Percentiles rank a stretch among this genome's conserved stretches.
Conservation (phyloP, 805 yeast species). For the Myxozyma monticola region DNA sequence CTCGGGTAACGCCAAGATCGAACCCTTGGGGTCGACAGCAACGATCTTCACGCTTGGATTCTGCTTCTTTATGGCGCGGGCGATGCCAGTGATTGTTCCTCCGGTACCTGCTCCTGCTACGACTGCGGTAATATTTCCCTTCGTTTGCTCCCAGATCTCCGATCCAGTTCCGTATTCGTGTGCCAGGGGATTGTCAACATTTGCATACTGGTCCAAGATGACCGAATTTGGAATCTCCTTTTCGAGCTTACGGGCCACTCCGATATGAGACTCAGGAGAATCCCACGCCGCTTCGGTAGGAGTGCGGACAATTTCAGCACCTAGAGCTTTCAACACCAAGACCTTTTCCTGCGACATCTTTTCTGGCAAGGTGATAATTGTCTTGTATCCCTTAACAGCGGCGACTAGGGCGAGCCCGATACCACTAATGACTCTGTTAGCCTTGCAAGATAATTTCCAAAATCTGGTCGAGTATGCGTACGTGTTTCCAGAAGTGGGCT, state of each 20-base stretch:
- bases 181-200: conserved; percentile 76
- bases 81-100: conserved; percentile 84
- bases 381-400: conserved; percentile 82
- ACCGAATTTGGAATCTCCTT: conserved; percentile 83
- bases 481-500: conserved; percentile 89
- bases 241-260: conserved; percentile 78
- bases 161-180: conserved; percentile 82
- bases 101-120: conserved; percentile 96
- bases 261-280: conserved; percentile 86
- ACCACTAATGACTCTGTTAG: conserved; percentile 50
- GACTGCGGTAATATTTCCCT: conserved; percentile 66
- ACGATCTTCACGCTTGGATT: conserved; percentile 60
- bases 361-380: conserved; percentile 85
- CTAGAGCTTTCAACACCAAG: conserved; percentile 80
- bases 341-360: conserved; percentile 92
- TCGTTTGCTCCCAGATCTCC: conserved; percentile 80
- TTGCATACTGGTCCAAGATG: conserved; percentile 79
- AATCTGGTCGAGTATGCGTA: too few relatives aligned
- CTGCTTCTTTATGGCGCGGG: conserved; percentile 71
- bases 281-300: conserved; percentile 94
- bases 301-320: conserved; percentile 87
- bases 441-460: not conserved
- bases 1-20: conserved; percentile 80
- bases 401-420: conserved; percentile 85
- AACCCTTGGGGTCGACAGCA: conserved; percentile 87